A percentile compares a stretch with the other conserved stretches of the same genome.
These are phyloP conservation scores for Trichophyton mentagrophytes DNA, from an alignment of 2,329 filamentous ascomycete species.

Conservation along the genomic window DNA sequence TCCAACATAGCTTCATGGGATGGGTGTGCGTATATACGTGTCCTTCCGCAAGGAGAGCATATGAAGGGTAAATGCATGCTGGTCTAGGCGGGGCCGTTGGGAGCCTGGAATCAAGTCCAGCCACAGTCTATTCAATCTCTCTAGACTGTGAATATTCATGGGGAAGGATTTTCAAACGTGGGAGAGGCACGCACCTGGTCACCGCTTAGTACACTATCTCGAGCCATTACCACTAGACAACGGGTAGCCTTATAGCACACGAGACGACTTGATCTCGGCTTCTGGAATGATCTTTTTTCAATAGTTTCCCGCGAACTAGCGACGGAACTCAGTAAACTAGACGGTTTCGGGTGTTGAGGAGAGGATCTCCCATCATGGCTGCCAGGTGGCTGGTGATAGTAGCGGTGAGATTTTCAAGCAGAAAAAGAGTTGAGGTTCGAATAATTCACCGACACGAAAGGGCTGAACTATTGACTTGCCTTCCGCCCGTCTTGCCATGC, in stretches of 20 bases:
- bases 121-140: neutral
- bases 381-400: neutral
- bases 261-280: neutral
- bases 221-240: neutral
- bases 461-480: neutral
- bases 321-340: neutral
- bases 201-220: neutral
- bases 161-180: neutral
- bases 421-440: neutral
- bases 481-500: neutral
- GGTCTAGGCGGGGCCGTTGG: too few relatives aligned
- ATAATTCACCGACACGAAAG: neutral
- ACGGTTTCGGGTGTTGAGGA: neutral
- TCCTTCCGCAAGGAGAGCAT: too few relatives aligned
- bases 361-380: neutral
- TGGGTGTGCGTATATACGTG: too few relatives aligned
- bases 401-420: neutral
- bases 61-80: too few relatives aligned
- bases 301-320: neutral
- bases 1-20: too few relatives aligned
- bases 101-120: too few relatives aligned
- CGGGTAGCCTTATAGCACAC: neutral
- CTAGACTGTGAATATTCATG: neutral
- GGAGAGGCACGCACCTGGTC: neutral
- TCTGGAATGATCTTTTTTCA: neutral